Evolutionary conservation across 352 stramenopile species (phyloP).

Genomic region (Globisporangium nagaii): DNA sequence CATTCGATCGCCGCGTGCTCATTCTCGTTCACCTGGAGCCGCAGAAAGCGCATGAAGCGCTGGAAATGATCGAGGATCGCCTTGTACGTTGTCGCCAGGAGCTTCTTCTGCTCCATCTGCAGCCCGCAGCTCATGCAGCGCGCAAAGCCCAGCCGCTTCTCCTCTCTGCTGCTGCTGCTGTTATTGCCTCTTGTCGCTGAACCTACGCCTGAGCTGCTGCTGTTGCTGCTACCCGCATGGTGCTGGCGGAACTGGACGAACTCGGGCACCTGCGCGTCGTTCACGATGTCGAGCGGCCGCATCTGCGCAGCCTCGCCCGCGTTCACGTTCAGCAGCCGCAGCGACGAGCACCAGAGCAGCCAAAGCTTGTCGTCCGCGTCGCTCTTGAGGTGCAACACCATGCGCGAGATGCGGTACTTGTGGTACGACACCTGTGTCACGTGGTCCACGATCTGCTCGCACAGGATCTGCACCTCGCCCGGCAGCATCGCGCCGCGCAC

Average conservation of each 20-base stretch:
- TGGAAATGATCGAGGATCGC: constrained; percentile 93
- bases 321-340: constrained; percentile 62
- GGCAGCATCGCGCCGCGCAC: constrained; percentile 89
- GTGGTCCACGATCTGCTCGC: constrained; percentile 90
- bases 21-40: constrained; percentile 31
- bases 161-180: neutral
- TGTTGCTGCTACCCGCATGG: neutral
- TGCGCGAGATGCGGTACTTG: constrained; percentile 89
- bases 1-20: constrained; percentile 70
- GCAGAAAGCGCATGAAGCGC: constrained; percentile 74
- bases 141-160: constrained; percentile 17
- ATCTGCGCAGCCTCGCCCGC: constrained; percentile 4
- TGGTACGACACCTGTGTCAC: constrained; percentile 90
- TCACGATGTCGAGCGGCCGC: constrained; percentile 57
- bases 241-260: constrained; percentile 28
- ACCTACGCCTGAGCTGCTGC: neutral
- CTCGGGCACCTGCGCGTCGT: constrained; percentile 55
- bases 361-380: constrained; percentile 92
- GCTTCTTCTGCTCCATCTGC: constrained; percentile 51
- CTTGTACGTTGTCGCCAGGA: constrained; percentile 91
- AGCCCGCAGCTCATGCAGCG: constrained; percentile 85
- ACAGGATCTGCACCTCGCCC: constrained; percentile 88
- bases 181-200: neutral
- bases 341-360: constrained; percentile 92
- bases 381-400: constrained; percentile 95